Evolutionary conservation across 2,329 filamentous ascomycete genomes (phyloP), one percentile per base, ranked within the genome.

Genomic region (Paecilomyces fulvus): DNA sequence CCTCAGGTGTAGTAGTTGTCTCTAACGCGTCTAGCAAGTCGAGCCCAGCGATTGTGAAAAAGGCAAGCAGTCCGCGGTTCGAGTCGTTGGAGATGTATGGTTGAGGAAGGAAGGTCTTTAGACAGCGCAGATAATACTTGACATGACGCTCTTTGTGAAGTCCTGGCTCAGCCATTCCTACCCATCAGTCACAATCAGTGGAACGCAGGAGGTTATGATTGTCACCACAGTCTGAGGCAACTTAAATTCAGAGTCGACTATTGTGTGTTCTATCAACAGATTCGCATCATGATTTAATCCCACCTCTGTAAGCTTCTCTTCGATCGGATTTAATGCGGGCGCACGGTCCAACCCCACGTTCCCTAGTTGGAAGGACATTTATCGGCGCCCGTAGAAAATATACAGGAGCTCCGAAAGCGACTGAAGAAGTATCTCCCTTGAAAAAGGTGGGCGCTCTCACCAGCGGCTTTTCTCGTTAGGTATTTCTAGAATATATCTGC

Each of bases 81-180:
- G 90, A 90, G 76, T 99, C 94, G 71, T 88, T 94, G 70, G 85
- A 81, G 14, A 89, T 95, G 77, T 97, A 99, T 60, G 84, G 80
- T 50, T 85, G 81, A 0, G 94, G 94, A 6, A 99, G 84, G 59
- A 87, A 82, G 23, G 86, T 87, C 70, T 87, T 88, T 61, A 94
- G 82, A 71, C 92, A 96, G 69, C 92, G 86, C 62, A 91, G 83
- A 87, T 92, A 99, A 81, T 96, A 99, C 69, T 88, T 90, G 69
- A 94, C 79, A 71, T 99, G 94, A 56, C 80, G 82, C 51, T 82
- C 77, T 57, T 79, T 83, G 67, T 67, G 67, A 59, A 75, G 70
- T 20, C 56, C 55, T 17, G 60, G 50, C n/a, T 65, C 65, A 28
- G 65, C 59, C 68, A 72, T 60, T 33, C n/a, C 37, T 37, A 23